Conservation (phyloP, 2,329 filamentous ascomycete species). For the Ophiostoma montium region DNA sequence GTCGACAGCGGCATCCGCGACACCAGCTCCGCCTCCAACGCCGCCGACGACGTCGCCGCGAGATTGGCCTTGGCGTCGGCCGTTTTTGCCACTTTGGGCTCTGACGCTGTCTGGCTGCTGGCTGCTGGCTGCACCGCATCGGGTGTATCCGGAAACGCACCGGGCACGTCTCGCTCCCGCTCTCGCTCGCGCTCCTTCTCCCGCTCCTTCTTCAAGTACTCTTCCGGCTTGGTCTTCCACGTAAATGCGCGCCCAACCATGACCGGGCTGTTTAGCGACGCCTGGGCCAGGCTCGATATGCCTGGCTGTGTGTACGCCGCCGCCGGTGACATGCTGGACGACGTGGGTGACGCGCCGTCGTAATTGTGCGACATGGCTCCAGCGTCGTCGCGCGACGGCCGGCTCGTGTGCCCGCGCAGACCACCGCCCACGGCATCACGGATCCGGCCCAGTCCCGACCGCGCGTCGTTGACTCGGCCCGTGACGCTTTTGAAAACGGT, state of each 20-base stretch:
- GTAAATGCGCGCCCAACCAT: conserved; percentile 39
- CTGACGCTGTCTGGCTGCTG: neutral
- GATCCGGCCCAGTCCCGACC: conserved; percentile 70
- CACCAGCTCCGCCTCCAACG: conserved; percentile 3
- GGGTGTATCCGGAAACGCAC: neutral
- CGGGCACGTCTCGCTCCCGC: neutral
- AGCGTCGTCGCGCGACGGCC: conserved; percentile 44
- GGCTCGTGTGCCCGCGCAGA: conserved; percentile 36
- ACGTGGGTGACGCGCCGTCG: too few relatives aligned
- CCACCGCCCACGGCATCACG: conserved; percentile 65
- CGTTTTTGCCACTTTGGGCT: neutral
- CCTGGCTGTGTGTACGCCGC: conserved; percentile 14
- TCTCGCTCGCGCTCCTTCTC: conserved; percentile 20
- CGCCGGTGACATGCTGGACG: conserved; percentile 10
- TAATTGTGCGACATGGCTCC: conserved; percentile 4
- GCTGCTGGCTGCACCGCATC: neutral
- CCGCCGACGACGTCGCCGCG: conserved; percentile 3
- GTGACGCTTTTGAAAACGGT: conserved; percentile 68
- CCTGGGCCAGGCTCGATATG: conserved; percentile 23
- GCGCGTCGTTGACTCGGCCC: conserved; percentile 64
- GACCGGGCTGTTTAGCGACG: conserved; percentile 26
- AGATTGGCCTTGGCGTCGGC: conserved; percentile 7
- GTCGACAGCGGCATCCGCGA: neutral
- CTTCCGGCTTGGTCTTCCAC: conserved; percentile 50
- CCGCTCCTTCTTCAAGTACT: conserved; percentile 34